Percentiles rank a stretch among this genome's conserved stretches.
Evolutionary conservation across 192 early-diverging fungal species (phyloP).

Genomic region (Backusella sp.): DNA sequence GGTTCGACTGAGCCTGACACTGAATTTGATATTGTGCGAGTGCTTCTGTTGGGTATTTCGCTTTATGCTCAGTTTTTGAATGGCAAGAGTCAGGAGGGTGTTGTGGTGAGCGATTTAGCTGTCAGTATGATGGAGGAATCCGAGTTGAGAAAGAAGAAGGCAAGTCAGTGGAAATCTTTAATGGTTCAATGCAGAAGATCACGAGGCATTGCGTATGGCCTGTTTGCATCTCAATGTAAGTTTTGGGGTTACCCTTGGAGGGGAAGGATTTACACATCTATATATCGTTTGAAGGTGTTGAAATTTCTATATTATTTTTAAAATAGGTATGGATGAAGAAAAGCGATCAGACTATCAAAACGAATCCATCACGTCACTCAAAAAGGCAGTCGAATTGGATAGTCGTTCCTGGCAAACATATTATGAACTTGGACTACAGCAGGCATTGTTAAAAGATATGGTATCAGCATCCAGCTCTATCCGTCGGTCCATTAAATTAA

Average conservation of each 20-base stretch:
- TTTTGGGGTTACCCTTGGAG: not conserved
- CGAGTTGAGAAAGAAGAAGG: slow-evolving; percentile 4
- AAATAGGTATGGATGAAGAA: slow-evolving; percentile 9
- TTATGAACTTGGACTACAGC: slow-evolving; percentile 66
- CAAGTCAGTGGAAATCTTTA: not conserved
- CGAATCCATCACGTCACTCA: slow-evolving; percentile 26
- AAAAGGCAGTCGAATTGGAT: slow-evolving; percentile 47
- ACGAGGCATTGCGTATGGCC: not conserved
- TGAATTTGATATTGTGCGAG: slow-evolving; percentile 11
- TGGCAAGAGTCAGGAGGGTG: not conserved
- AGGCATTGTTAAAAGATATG: slow-evolving; percentile 62
- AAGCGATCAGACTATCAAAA: not conserved
- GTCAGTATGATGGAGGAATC: slow-evolving; percentile 2
- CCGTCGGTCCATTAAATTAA: slow-evolving; percentile 53
- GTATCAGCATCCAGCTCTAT: slow-evolving; percentile 47
- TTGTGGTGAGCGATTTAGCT: not conserved
- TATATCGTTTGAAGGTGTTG: not conserved
- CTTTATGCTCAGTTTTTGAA: not conserved
- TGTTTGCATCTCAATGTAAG: slow-evolving; percentile 13
- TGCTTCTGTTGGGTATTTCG: not conserved
- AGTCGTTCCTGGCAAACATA: slow-evolving; percentile 52
- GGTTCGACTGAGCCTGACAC: slow-evolving; percentile 4
- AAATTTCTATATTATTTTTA: not conserved
- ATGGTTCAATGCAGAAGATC: slow-evolving; percentile 7
- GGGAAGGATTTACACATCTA: not conserved